phyloP scores from a whole-genome alignment of 2,329 filamentous ascomycete species.

The Penicillium thymicola region DNA sequence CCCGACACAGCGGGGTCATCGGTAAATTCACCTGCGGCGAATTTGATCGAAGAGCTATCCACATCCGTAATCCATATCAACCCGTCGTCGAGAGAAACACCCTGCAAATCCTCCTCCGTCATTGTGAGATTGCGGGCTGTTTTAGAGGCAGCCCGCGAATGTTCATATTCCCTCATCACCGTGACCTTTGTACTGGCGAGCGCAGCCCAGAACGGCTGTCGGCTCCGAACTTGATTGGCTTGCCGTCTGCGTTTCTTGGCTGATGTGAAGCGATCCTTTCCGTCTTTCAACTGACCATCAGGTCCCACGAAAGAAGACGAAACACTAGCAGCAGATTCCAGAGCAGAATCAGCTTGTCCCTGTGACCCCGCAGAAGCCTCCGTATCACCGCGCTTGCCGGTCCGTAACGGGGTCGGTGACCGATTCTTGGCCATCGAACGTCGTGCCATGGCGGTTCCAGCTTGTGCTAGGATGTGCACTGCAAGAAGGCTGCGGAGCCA shows the following conservation, averaged over 20 bases:
- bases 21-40: constrained; percentile 44
- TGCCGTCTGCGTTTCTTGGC: constrained; percentile 86
- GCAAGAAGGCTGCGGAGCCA: constrained; percentile 49
- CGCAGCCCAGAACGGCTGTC: constrained; percentile 91
- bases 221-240: constrained; percentile 82
- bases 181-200: constrained; percentile 95
- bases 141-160: constrained; percentile 57
- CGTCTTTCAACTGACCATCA: constrained; percentile 50
- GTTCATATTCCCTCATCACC: constrained; percentile 85
- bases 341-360: constrained; percentile 41
- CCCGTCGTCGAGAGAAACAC: constrained; percentile 41
- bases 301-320: constrained; percentile 38
- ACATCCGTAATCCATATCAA: constrained; percentile 48
- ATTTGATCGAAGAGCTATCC: constrained; percentile 47
- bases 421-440: constrained; percentile 47
- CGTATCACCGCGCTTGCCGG: constrained; percentile 44
- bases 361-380: constrained; percentile 46
- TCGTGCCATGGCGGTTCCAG: constrained; percentile 47
- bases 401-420: constrained; percentile 39
- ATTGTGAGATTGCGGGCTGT: constrained; percentile 38
- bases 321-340: constrained; percentile 43
- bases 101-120: constrained; percentile 44
- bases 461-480: constrained; percentile 49
- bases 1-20: constrained; percentile 34
- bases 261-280: constrained; percentile 57